Evolutionary conservation across 495 filamentous ascomycete species (phyloP).

Genomic region (Aspergillus diversus): DNA sequence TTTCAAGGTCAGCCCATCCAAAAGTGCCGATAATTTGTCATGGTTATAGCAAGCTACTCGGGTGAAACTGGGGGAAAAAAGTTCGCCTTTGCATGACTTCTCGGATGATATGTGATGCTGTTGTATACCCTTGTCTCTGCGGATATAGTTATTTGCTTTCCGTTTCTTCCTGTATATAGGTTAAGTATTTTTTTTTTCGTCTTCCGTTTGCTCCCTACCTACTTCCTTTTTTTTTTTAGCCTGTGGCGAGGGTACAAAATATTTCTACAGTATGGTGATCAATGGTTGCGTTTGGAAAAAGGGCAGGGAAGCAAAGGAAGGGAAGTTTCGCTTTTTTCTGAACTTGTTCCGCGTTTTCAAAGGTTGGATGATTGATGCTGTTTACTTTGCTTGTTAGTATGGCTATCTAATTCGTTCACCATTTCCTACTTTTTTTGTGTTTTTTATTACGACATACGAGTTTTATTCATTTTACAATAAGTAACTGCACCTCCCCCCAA

Average conservation of each 20-base stretch:
- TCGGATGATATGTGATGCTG: constrained; percentile 19
- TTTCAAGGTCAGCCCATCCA: not conserved
- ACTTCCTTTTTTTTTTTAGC: constrained; percentile 1
- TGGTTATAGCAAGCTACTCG: not conserved
- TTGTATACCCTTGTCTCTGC: constrained; percentile 28
- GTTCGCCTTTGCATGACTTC: not conserved
- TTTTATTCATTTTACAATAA: no score
- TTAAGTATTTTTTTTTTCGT: not conserved
- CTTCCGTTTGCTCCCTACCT: not conserved
- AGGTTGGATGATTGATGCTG: not conserved
- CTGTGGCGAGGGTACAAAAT: constrained; percentile 3
- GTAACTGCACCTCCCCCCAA: no score
- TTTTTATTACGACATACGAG: no score
- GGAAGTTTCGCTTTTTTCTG: not conserved
- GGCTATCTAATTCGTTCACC: no score
- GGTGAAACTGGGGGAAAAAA: constrained; percentile 3
- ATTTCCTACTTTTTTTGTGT: no score
- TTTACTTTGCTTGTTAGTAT: no score
- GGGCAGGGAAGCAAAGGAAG: not conserved
- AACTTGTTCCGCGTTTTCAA: not conserved
- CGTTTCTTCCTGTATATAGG: constrained; percentile 26
- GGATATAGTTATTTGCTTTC: constrained; percentile 10
- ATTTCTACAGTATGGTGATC: not conserved
- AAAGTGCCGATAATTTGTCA: not conserved
- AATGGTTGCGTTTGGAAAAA: not conserved